Evolutionary conservation across 148 eudicot species (phyloP).

Genomic region (Suaeda aralocaspica): DNA sequence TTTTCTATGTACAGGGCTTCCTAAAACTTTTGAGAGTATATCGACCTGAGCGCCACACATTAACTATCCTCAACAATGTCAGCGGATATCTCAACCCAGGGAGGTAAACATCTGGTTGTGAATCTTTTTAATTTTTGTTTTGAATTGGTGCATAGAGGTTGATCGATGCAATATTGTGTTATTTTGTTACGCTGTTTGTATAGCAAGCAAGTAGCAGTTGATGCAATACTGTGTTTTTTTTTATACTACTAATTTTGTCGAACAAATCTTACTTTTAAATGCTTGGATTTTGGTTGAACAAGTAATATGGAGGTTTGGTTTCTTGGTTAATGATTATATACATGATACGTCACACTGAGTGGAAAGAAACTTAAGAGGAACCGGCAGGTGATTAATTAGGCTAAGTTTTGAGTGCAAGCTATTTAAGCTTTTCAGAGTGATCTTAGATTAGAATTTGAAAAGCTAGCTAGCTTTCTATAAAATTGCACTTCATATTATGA

Average conservation of each 20-base stretch:
- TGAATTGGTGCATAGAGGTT: too few species aligned
- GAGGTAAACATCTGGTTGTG: slow-evolving; percentile 58
- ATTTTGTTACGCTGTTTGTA: too few species aligned
- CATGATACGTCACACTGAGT: too few species aligned
- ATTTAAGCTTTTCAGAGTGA: not conserved
- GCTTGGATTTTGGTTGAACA: not conserved
- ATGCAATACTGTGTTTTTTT: not conserved
- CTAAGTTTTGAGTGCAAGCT: not conserved
- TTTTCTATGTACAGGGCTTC: slow-evolving; percentile 36
- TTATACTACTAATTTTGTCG: not conserved
- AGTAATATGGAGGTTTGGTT: not conserved
- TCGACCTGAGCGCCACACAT: slow-evolving; percentile 50
- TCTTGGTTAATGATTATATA: not conserved
- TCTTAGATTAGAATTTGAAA: not conserved
- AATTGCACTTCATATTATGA: slow-evolving; percentile 1
- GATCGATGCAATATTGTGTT: not conserved
- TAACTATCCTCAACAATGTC: slow-evolving; percentile 56
- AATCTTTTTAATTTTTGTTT: too few species aligned
- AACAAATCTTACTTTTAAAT: not conserved
- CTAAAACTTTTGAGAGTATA: slow-evolving; percentile 44
- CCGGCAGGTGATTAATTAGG: too few species aligned
- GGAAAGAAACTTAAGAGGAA: too few species aligned
- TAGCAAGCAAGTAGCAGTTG: too few species aligned
- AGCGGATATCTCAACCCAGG: slow-evolving; percentile 74
- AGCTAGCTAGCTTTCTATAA: not conserved